phyloP scores from a whole-genome alignment of 306 rosid genomes.

The Cucurbita pepo region DNA sequence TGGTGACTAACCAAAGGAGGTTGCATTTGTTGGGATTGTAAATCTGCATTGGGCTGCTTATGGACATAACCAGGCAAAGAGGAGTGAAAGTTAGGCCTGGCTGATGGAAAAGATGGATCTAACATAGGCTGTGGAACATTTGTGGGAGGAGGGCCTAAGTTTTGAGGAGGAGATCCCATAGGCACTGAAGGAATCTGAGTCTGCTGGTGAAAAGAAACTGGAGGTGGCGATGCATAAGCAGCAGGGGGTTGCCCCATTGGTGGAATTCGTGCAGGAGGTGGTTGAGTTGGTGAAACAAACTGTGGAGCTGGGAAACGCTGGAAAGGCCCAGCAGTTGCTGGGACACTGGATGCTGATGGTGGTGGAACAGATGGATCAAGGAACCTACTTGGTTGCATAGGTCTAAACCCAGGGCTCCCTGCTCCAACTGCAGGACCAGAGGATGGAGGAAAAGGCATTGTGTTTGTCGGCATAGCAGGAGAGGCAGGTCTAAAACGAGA shows the following conservation, averaged over 20 bases:
- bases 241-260: constrained; percentile 32
- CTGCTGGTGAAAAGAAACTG: constrained; percentile 29
- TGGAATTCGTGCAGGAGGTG: constrained; percentile 25
- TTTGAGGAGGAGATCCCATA: constrained; percentile 56
- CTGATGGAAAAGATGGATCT: constrained; percentile 30
- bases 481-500: constrained; percentile 37
- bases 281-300: constrained; percentile 28
- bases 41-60: constrained; percentile 34
- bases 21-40: constrained; percentile 38
- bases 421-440: constrained; percentile 30
- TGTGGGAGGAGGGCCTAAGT: constrained; percentile 21
- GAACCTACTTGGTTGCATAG: constrained; percentile 43
- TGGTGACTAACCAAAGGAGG: constrained; percentile 43
- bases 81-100: constrained; percentile 37
- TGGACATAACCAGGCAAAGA: constrained; percentile 59
- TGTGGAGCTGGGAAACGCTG: constrained; percentile 49
- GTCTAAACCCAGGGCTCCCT: constrained; percentile 43
- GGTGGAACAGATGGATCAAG: constrained; percentile 69
- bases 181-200: constrained; percentile 40
- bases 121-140: constrained; percentile 29
- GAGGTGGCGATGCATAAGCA: constrained; percentile 34
- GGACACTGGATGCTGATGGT: constrained; percentile 34
- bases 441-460: constrained; percentile 29
- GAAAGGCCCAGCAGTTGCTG: constrained; percentile 30
- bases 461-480: constrained; percentile 29